Evolutionary conservation across 2,329 filamentous ascomycete genomes (phyloP).

Genomic region (Aciculosporium take): DNA sequence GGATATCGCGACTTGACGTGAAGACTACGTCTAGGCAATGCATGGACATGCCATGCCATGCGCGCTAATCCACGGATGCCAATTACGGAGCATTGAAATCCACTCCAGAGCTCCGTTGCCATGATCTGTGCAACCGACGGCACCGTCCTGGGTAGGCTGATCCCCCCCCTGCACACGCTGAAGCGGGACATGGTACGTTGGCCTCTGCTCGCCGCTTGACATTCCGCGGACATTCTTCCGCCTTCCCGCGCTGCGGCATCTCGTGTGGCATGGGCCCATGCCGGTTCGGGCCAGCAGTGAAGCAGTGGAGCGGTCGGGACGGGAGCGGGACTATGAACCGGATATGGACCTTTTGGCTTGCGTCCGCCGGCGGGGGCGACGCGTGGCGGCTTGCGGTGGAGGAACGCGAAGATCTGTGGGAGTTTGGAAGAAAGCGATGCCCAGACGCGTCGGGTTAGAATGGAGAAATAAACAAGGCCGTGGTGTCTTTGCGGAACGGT

Average conservation of each 20-base stretch:
- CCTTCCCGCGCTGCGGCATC: slow-evolving; percentile 25
- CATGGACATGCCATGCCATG: slow-evolving; percentile 29
- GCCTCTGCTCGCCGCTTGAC: slow-evolving; percentile 17
- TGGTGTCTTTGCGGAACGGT: slow-evolving; percentile 32
- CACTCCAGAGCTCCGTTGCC: slow-evolving; percentile 26
- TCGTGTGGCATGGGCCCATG: slow-evolving; percentile 32
- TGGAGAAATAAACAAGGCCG: slow-evolving; percentile 27
- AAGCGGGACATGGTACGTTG: slow-evolving; percentile 35
- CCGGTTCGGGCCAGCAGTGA: slow-evolving; percentile 21
- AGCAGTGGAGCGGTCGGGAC: slow-evolving; percentile 9
- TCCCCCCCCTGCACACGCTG: slow-evolving; percentile 23
- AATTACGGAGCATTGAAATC: slow-evolving; percentile 23
- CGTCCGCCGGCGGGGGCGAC: slow-evolving; percentile 15
- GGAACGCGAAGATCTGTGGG: slow-evolving; percentile 29
- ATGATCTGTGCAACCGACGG: slow-evolving; percentile 24
- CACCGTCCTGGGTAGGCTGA: slow-evolving; percentile 15
- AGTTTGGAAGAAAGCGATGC: slow-evolving; percentile 31
- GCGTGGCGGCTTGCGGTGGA: slow-evolving; percentile 18
- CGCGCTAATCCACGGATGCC: slow-evolving; percentile 22
- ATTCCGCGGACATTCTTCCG: slow-evolving; percentile 25
- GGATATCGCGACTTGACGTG: slow-evolving; percentile 24
- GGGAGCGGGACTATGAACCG: slow-evolving; percentile 25
- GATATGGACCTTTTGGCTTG: slow-evolving; percentile 18
- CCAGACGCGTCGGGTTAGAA: slow-evolving; percentile 25
- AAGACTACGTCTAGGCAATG: slow-evolving; percentile 22